A percentile compares a stretch with the other conserved stretches of the same genome.
Conservation (phyloP, 2,329 filamentous ascomycete genomes). For the Colletotrichum lupini region DNA sequence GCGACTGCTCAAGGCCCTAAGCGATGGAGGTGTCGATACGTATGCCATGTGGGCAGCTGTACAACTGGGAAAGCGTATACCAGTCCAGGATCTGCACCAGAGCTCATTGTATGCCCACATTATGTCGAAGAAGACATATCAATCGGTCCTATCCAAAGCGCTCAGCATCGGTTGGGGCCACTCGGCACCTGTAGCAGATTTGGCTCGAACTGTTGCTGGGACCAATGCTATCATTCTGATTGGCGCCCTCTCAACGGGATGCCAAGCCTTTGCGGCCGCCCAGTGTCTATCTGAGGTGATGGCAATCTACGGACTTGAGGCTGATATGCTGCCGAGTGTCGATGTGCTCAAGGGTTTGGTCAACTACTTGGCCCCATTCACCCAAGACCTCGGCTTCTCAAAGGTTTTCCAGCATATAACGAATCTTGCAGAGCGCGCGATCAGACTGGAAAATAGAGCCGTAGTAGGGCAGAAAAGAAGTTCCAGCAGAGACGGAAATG, state of each 20-base stretch:
- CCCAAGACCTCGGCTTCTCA: neutral
- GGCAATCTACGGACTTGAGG: neutral
- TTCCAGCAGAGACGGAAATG: too few species aligned
- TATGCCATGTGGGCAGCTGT: neutral
- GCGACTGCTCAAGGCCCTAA: neutral
- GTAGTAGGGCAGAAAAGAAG: too few species aligned
- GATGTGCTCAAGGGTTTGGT: neutral
- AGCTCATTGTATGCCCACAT: neutral
- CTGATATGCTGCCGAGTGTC: neutral
- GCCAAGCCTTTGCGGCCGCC: neutral
- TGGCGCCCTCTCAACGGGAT: neutral
- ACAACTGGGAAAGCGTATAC: neutral
- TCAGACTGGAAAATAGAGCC: too few species aligned
- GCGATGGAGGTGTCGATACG: constrained; percentile 4
- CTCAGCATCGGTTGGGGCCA: constrained; percentile 5
- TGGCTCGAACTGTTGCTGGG: neutral
- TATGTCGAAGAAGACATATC: neutral
- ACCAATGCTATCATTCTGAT: neutral
- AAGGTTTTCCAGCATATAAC: constrained; percentile 1
- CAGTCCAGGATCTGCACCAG: neutral
- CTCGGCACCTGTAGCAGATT: neutral
- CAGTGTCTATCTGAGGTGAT: neutral
- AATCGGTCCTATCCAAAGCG: neutral
- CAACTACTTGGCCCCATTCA: neutral
- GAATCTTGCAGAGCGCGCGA: neutral